Conservation (phyloP, 2,329 filamentous ascomycete species). For the Setomelanomma holmii region DNA sequence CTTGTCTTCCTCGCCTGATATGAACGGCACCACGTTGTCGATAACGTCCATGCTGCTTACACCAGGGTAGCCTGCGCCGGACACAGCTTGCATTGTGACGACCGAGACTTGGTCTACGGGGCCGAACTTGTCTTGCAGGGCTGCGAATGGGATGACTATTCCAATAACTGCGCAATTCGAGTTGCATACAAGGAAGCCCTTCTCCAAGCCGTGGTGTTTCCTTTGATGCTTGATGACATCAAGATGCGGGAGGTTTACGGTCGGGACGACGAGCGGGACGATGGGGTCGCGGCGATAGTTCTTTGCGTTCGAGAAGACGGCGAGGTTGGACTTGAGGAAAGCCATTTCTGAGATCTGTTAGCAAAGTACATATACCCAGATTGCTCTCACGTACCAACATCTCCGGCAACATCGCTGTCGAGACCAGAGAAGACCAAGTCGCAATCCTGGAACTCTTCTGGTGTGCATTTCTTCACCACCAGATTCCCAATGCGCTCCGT, state of each 20-base stretch:
- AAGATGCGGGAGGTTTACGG: conserved; percentile 89
- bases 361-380: conserved; percentile 2
- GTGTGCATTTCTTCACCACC: conserved; percentile 83
- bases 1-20: conserved; percentile 94
- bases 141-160: conserved; percentile 92
- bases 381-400: conserved; percentile 71
- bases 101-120: conserved; percentile 78
- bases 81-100: conserved; percentile 94
- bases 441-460: conserved; percentile 84
- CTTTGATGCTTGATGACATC: conserved; percentile 90
- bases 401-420: conserved; percentile 89
- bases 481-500: conserved; percentile 76
- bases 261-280: conserved; percentile 92
- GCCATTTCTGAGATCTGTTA: conserved; percentile 69
- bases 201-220: conserved; percentile 72
- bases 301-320: conserved; percentile 97
- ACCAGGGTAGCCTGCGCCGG: conserved; percentile 88
- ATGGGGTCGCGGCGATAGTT: conserved; percentile 92
- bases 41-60: conserved; percentile 93
- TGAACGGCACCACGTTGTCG: conserved; percentile 95
- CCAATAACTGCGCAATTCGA: conserved; percentile 98
- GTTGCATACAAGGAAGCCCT: conserved; percentile 96
- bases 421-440: conserved; percentile 93
- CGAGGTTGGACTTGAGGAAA: conserved; percentile 85
- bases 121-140: conserved; percentile 85